A percentile compares a stretch with the other conserved stretches of the same genome.
phyloP scores from a whole-genome alignment of 805 yeast species.

The Kuraishia piskuri region DNA sequence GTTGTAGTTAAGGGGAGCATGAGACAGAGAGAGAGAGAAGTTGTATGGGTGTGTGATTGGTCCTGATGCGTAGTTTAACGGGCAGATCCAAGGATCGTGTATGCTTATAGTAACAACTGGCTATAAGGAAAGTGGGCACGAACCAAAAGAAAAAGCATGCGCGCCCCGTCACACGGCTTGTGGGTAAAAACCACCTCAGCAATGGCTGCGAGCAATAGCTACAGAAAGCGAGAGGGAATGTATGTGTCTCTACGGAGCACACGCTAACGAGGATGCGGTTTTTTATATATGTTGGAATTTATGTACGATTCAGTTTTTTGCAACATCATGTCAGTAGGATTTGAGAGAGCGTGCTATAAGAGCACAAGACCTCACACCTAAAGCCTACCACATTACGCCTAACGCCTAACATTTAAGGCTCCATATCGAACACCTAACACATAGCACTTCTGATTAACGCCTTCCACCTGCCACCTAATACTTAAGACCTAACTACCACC shows the following conservation, averaged over 20 bases:
- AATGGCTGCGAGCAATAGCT: background rate
- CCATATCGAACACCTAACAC: too few species aligned
- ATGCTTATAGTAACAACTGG: background rate
- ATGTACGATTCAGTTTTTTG: background rate
- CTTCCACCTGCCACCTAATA: too few species aligned
- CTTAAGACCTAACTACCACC: too few species aligned
- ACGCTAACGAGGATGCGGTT: background rate
- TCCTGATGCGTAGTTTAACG: background rate
- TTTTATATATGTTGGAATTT: background rate
- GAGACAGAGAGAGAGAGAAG: background rate
- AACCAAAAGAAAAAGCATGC: too few species aligned
- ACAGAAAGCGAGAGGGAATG: background rate
- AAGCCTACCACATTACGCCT: too few species aligned
- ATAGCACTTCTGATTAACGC: too few species aligned
- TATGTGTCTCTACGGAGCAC: background rate
- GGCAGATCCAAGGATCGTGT: background rate
- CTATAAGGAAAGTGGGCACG: background rate
- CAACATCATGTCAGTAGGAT: too few species aligned
- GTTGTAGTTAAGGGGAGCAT: constrained; percentile 1
- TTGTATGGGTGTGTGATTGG: constrained; percentile 3
- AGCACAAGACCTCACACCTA: too few species aligned
- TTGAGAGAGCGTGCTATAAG: too few species aligned
- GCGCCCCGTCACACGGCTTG: background rate
- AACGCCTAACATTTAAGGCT: too few species aligned
- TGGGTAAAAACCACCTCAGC: background rate